Percentiles rank a stretch among this genome's conserved stretches.
phyloP scores from a whole-genome alignment of 1,284 basidiomycete genomes.

The Sphaerobolus stellatus region DNA sequence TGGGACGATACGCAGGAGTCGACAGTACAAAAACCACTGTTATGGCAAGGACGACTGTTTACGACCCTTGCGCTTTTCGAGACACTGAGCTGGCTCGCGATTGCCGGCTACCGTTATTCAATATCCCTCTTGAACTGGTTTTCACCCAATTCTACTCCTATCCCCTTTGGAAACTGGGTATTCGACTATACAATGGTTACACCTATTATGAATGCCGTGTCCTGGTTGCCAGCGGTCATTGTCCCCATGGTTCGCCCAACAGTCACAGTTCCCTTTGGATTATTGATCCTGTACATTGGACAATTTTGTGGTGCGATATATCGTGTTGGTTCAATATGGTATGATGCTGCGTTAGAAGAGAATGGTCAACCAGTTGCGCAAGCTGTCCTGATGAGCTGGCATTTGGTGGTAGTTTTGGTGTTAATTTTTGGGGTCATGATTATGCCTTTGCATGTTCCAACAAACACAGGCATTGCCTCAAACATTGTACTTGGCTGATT shows the following conservation, averaged over 20 bases:
- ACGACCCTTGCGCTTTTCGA: constrained; percentile 50
- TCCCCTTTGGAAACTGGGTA: constrained; percentile 34
- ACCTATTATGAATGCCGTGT: constrained; percentile 42
- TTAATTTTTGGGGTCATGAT: constrained; percentile 46
- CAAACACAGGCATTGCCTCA: constrained; percentile 42
- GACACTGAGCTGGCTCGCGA: constrained; percentile 49
- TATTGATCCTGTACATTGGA: constrained; percentile 50
- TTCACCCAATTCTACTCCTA: too few relatives aligned
- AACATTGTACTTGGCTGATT: constrained; percentile 46
- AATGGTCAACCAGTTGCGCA: constrained; percentile 16
- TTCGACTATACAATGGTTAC: constrained; percentile 17
- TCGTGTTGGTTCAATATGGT: constrained; percentile 49
- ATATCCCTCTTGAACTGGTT: too few relatives aligned
- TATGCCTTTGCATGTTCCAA: constrained; percentile 62
- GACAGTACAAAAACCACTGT: too few relatives aligned
- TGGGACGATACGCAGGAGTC: too few relatives aligned
- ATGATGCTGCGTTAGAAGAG: constrained; percentile 24
- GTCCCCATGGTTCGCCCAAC: constrained; percentile 41
- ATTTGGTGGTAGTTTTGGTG: constrained; percentile 41
- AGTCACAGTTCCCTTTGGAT: constrained; percentile 49
- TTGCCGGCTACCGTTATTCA: constrained; percentile 44
- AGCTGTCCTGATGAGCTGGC: constrained; percentile 36
- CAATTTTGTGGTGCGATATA: constrained; percentile 44
- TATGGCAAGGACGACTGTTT: too few relatives aligned
- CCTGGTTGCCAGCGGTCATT: constrained; percentile 59